A percentile compares a stretch with the other conserved stretches of the same genome.
phyloP scores from a whole-genome alignment of 306 rosid genomes.

The Prunus fruticosa region DNA sequence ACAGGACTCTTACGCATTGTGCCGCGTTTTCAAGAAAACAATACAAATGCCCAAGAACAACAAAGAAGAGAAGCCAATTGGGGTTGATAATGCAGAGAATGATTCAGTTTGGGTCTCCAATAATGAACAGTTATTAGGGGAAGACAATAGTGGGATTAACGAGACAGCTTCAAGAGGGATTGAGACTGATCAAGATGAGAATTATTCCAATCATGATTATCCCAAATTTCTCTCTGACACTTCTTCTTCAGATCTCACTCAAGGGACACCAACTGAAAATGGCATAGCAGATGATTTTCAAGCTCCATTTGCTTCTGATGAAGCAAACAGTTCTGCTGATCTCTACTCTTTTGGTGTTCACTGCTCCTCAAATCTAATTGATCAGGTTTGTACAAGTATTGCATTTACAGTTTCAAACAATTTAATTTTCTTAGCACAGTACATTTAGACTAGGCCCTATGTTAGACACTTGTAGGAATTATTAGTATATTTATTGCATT shows the following conservation, averaged over 20 bases:
- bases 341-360: slow-evolving; percentile 47
- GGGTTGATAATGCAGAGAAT: slow-evolving; percentile 13
- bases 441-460: neutral
- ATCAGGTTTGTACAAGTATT: slow-evolving; percentile 48
- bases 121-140: slow-evolving; percentile 33
- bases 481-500: neutral
- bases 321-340: slow-evolving; percentile 68
- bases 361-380: slow-evolving; percentile 43
- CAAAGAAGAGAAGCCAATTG: slow-evolving; percentile 33
- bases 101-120: slow-evolving; percentile 33
- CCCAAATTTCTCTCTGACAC: slow-evolving; percentile 59
- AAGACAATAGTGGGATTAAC: slow-evolving; percentile 44
- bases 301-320: slow-evolving; percentile 69
- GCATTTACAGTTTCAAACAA: too few relatives aligned
- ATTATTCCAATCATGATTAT: slow-evolving; percentile 32
- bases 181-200: slow-evolving; percentile 36
- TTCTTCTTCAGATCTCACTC: slow-evolving; percentile 93
- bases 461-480: neutral
- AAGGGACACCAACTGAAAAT: slow-evolving; percentile 69
- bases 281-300: slow-evolving; percentile 64
- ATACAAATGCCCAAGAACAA: slow-evolving; percentile 45
- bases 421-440: neutral
- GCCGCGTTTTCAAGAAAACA: slow-evolving; percentile 87
- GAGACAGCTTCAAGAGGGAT: slow-evolving; percentile 41
- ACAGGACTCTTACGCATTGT: slow-evolving; percentile 89